Base-by-base conservation (phyloP, 2,329 filamentous ascomycete species). In the Plectosphaerella cucumerina region DNA sequence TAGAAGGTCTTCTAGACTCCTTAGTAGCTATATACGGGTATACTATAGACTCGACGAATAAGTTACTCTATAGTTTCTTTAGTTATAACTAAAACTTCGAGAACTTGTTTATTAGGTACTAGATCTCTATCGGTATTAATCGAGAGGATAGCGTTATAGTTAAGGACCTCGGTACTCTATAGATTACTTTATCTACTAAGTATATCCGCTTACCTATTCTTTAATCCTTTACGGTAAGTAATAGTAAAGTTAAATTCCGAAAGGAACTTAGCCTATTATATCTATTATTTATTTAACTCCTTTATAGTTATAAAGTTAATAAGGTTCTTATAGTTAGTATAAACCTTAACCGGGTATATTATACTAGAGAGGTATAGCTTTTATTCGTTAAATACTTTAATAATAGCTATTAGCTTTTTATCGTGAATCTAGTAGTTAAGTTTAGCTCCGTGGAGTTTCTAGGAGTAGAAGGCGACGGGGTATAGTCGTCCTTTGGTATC, bases 401-500 rank as follows among this genome's bases (percentile, higher is more conserved):
- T 31, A 46, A 46, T 48, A 21, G 23, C 18, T 43, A 49, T 52
- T 26, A 43, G 18, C 34, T 48, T 11, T 46, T 49, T 14, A 48
- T n/a, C n/a, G n/a, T n/a, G n/a, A n/a, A n/a, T n/a, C n/a, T n/a
- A n/a, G n/a, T n/a, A n/a, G n/a, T n/a, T n/a, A n/a, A n/a, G 34
- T 48, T 49, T 21, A 22, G 35, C 18, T 3, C 21, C 14, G 14
- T 49, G 26, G 21, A 48, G 21, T 23, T 39, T 31, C 6, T 18
- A 5, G 8, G 22, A 45, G 43, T 26, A 45, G 43, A 45, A 45
- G 17, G 18, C 18, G 10, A 35, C 17, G 10, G 39, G 37, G n/a
- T 22, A 21, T 44, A 50, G 26, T 39, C 18, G 4, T 50, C 48
- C 42, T 44, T 50, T 18, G 14, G 44, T 14, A 15, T 50, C 18